phyloP scores from a whole-genome alignment of 345 rosid genomes.

The Rhodamnia argentea region DNA sequence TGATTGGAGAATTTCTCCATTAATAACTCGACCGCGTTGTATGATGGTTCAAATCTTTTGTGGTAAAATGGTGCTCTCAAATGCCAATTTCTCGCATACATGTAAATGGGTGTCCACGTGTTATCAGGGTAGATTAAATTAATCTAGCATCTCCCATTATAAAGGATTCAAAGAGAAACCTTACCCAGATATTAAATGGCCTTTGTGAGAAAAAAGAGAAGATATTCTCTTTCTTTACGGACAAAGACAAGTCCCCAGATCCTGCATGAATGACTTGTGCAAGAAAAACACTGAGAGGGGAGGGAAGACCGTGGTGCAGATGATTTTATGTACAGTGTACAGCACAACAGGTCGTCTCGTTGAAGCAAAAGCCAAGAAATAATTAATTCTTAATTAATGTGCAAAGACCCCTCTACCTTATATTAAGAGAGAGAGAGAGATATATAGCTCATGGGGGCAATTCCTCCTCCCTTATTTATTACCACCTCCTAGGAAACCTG shows the following conservation, averaged over 20 bases:
- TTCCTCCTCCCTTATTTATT: neutral
- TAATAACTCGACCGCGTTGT: no score
- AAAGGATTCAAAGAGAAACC: neutral
- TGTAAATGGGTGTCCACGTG: neutral
- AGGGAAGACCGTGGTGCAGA: neutral
- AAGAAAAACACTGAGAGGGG: neutral
- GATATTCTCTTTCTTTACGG: neutral
- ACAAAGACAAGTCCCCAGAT: neutral
- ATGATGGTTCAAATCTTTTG: no score
- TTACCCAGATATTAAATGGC: neutral
- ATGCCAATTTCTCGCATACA: neutral
- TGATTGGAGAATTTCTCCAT: no score
- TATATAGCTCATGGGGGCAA: neutral
- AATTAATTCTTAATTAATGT: neutral
- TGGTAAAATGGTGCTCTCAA: neutral
- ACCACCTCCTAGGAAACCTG: neutral
- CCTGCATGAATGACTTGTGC: neutral
- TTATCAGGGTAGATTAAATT: neutral
- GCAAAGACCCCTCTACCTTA: neutral
- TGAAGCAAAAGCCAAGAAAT: neutral
- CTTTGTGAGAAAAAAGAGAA: neutral
- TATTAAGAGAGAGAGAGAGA: neutral
- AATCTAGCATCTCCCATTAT: neutral
- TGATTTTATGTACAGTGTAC: neutral
- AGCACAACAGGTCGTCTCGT: neutral